phyloP scores from a whole-genome alignment of 75 land plant genomes.

The Pinus tabuliformis region DNA sequence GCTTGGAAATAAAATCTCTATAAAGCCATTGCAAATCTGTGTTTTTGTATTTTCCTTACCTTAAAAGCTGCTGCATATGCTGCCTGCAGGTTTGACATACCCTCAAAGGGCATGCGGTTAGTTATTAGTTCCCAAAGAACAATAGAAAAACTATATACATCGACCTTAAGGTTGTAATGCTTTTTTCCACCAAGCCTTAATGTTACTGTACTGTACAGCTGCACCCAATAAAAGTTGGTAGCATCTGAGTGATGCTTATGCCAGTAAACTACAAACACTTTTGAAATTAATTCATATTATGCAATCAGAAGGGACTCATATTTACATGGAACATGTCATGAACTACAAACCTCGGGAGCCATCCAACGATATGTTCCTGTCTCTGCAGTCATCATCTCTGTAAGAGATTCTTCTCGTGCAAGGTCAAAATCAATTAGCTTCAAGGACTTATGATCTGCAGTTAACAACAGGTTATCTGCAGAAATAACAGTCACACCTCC shows the following conservation, averaged over 20 bases:
- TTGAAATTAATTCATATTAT: neutral
- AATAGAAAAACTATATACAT: conserved; percentile 97
- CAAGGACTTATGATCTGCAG: conserved; percentile 76
- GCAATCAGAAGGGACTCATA: neutral
- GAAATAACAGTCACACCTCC: neutral
- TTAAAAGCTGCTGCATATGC: conserved; percentile 99
- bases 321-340: neutral
- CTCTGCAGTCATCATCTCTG: conserved; percentile 99
- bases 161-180: conserved; percentile 96
- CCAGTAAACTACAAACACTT: neutral
- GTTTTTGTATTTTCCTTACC: conserved; percentile 20
- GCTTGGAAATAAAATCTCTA: neutral
- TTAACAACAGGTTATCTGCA: conserved; percentile 86
- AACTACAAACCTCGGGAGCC: conserved; percentile 83
- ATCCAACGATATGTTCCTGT: conserved; percentile 97
- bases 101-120: conserved; percentile 96
- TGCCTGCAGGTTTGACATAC: conserved; percentile 96
- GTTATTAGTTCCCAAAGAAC: conserved; percentile 95
- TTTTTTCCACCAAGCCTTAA: conserved; percentile 93
- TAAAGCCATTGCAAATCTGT: neutral
- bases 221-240: conserved; percentile 13
- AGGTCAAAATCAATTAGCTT: conserved; percentile 94
- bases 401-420: conserved; percentile 86
- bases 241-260: neutral
- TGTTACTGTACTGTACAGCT: conserved; percentile 86